A percentile compares a stretch with the other conserved stretches of the same genome.
Conservation (phyloP, 2,329 filamentous ascomycete genomes). For the Esteya vermicola region DNA sequence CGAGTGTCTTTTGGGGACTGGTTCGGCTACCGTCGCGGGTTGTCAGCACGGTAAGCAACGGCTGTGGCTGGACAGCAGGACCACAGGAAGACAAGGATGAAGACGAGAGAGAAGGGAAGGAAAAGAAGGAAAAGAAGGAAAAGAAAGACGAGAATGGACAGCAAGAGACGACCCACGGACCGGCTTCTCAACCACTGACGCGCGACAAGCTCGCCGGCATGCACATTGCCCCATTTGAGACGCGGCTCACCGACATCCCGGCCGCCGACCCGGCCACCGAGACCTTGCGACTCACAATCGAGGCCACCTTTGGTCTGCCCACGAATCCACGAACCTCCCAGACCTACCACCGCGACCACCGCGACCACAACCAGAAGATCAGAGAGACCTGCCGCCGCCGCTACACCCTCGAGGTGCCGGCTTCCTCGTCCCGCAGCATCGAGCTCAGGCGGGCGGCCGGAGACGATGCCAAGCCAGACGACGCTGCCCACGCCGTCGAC, state of each 20-base stretch:
- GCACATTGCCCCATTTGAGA: constrained; percentile 52
- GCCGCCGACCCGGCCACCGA: constrained; percentile 45
- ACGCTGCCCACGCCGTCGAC: constrained; percentile 15
- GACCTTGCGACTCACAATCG: constrained; percentile 61
- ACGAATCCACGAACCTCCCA: neutral
- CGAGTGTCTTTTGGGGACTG: constrained; percentile 20
- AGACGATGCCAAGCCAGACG: constrained; percentile 11
- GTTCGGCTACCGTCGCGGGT: constrained; percentile 1
- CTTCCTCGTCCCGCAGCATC: constrained; percentile 41
- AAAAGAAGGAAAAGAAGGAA: no score
- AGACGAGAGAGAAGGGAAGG: neutral
- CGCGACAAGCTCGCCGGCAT: constrained; percentile 46
- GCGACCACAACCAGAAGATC: neutral
- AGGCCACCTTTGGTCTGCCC: constrained; percentile 28
- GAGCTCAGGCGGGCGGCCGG: constrained; percentile 48
- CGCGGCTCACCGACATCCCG: constrained; percentile 46
- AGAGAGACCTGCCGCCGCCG: constrained; percentile 6
- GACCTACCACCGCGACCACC: neutral
- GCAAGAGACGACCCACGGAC: neutral
- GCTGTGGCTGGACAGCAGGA: neutral
- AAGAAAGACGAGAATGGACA: no score
- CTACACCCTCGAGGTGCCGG: constrained; percentile 62
- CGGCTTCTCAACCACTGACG: no score
- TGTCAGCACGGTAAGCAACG: constrained; percentile 13
- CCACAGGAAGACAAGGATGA: neutral